A percentile compares a stretch with the other conserved stretches of the same genome.
Evolutionary conservation across 2,329 filamentous ascomycete species (phyloP).

Genomic region (Raffaelea ambrosiae): DNA sequence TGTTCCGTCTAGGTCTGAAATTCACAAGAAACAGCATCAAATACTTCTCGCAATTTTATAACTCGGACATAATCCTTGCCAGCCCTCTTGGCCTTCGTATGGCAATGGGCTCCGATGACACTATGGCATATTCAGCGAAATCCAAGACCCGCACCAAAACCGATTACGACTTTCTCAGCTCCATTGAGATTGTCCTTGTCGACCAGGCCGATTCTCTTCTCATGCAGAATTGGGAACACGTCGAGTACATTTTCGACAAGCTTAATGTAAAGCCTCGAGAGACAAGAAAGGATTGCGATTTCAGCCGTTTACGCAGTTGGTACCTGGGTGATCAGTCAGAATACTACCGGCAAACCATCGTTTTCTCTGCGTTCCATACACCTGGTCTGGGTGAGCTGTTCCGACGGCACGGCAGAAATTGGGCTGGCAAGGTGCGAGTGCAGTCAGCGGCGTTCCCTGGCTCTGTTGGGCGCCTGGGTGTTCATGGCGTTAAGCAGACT

Average conservation of each 20-base stretch:
- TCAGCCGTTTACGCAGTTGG: conserved; percentile 81
- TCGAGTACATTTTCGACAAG: conserved; percentile 84
- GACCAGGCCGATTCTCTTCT: conserved; percentile 89
- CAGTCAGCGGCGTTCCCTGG: conserved; percentile 56
- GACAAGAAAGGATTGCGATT: conserved; percentile 95
- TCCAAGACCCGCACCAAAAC: conserved; percentile 35
- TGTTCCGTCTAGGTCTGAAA: conserved; percentile 92
- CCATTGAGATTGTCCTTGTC: conserved; percentile 81
- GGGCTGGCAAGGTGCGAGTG: conserved; percentile 69
- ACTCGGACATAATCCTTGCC: conserved; percentile 87
- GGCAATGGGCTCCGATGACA: conserved; percentile 72
- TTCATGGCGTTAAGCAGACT: conserved; percentile 66
- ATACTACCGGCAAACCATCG: conserved; percentile 75
- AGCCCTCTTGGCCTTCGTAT: conserved; percentile 85
- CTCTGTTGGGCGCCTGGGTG: conserved; percentile 62
- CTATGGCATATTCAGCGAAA: conserved; percentile 36
- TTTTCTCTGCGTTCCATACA: conserved; percentile 75
- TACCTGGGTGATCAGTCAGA: conserved; percentile 83
- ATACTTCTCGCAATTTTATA: conserved; percentile 92
- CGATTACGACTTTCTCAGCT: conserved; percentile 87
- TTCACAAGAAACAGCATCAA: conserved; percentile 95
- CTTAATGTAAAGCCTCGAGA: conserved; percentile 84
- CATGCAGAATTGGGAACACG: conserved; percentile 98
- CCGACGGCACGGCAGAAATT: conserved; percentile 68
- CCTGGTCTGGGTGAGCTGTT: conserved; percentile 80